Evolutionary conservation across 2,329 filamentous ascomycete species (phyloP).

Genomic region (Sarocladium kiliense): DNA sequence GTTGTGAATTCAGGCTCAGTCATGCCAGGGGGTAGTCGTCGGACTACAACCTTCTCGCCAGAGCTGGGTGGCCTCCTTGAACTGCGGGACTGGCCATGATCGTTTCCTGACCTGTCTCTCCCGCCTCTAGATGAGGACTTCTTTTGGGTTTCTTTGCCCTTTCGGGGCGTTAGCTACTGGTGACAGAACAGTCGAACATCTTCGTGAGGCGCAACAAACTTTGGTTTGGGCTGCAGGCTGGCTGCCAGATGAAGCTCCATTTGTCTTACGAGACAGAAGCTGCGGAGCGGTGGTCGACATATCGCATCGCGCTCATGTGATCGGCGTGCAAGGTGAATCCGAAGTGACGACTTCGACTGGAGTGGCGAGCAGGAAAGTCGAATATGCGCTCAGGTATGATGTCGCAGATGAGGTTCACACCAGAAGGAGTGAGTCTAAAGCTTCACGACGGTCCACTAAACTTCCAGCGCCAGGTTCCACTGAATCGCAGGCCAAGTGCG

Average conservation of each 20-base stretch:
- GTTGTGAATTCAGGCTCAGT: slow-evolving; percentile 71
- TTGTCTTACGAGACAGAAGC: slow-evolving; percentile 29
- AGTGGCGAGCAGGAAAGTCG: not conserved
- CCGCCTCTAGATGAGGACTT: slow-evolving; percentile 13
- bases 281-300: slow-evolving; percentile 31
- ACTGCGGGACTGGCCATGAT: slow-evolving; percentile 41
- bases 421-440: not conserved
- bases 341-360: not conserved
- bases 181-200: no score
- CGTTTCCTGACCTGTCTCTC: slow-evolving; percentile 35
- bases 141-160: slow-evolving; percentile 5
- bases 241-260: slow-evolving; percentile 22
- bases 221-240: slow-evolving; percentile 22
- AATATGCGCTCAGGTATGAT: not conserved
- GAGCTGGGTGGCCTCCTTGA: slow-evolving; percentile 29
- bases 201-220: slow-evolving; percentile 16
- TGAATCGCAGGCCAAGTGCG: not conserved
- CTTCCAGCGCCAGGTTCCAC: not conserved
- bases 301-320: slow-evolving; percentile 23
- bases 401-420: not conserved
- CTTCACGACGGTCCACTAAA: slow-evolving; percentile 5
- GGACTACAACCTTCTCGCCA: slow-evolving; percentile 78
- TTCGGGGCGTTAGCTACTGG: not conserved
- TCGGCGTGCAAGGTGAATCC: not conserved
- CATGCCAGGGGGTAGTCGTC: slow-evolving; percentile 80